Conservation (phyloP, 1,284 basidiomycete genomes). For the Leccinum fallax region DNA sequence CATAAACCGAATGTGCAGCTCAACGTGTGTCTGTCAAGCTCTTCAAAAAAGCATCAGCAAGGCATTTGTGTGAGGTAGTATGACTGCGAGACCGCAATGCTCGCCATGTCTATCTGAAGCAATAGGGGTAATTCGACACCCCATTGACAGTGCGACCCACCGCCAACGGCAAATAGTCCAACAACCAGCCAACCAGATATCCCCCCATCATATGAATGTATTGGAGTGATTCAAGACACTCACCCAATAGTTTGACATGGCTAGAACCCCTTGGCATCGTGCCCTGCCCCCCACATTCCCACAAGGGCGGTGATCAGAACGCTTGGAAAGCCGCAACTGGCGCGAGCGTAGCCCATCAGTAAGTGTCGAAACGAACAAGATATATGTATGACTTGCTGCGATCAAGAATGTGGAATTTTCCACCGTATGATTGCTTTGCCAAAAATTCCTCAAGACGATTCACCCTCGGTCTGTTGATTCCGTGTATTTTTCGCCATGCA, state of each 20-base stretch:
- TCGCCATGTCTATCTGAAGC: constrained; percentile 12
- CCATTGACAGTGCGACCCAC: constrained; percentile 9
- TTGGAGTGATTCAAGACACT: constrained; percentile 36
- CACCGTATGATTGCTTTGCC: constrained; percentile 23
- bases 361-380: constrained; percentile 28
- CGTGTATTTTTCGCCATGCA: constrained; percentile 9
- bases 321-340: constrained; percentile 12
- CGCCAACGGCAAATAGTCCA: not conserved
- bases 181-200: not conserved
- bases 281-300: not conserved
- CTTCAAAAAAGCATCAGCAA: constrained; percentile 23
- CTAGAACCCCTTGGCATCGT: constrained; percentile 5
- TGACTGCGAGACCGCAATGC: constrained; percentile 16
- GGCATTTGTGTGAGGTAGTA: constrained; percentile 30
- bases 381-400: constrained; percentile 26
- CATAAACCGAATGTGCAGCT: constrained; percentile 26
- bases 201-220: constrained; percentile 24
- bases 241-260: constrained; percentile 26
- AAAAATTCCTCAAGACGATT: constrained; percentile 15
- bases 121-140: constrained; percentile 2
- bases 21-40: constrained; percentile 34
- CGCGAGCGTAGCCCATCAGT: constrained; percentile 21
- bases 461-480: constrained; percentile 3
- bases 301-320: constrained; percentile 15
- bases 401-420: constrained; percentile 30